These are phyloP conservation scores for Chloranthus sessilifolius DNA, from an alignment of 164 flowering plant species.

Conservation along the genomic window DNA sequence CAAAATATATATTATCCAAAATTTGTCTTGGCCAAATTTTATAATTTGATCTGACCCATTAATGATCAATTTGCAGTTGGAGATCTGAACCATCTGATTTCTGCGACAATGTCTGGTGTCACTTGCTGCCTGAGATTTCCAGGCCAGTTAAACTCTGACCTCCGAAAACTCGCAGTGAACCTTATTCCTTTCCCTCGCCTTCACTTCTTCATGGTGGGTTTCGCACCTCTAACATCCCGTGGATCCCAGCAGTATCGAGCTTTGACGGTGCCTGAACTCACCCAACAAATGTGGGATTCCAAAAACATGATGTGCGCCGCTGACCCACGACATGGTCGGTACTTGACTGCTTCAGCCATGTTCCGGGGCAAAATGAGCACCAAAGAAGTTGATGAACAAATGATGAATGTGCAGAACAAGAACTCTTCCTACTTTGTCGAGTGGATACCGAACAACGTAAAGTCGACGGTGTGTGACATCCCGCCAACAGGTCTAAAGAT, in stretches of 20 bases:
- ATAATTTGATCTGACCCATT: no score
- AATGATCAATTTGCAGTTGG: constrained; percentile 44
- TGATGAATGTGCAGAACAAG: constrained; percentile 47
- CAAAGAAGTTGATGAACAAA: constrained; percentile 49
- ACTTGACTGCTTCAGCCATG: constrained; percentile 48
- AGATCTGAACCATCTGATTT: constrained; percentile 46
- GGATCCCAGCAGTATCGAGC: constrained; percentile 46
- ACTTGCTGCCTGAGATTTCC: constrained; percentile 53
- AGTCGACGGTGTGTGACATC: constrained; percentile 42
- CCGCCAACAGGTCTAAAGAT: constrained; percentile 43
- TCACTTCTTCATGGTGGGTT: constrained; percentile 60
- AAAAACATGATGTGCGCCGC: constrained; percentile 65
- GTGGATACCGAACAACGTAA: constrained; percentile 50
- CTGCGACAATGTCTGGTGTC: constrained; percentile 52
- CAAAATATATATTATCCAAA: no score
- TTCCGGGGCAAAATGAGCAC: constrained; percentile 51
- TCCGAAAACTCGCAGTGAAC: constrained; percentile 50
- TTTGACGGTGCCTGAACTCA: constrained; percentile 45
- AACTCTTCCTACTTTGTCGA: constrained; percentile 49
- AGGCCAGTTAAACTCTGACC: constrained; percentile 49
- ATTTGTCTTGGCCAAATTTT: no score
- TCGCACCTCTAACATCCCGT: constrained; percentile 46
- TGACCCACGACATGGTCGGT: constrained; percentile 43
- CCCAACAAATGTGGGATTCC: constrained; percentile 57
- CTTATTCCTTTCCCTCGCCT: constrained; percentile 53